phyloP scores from a whole-genome alignment of 2,329 filamentous ascomycete species.

The Venturia nashicola region DNA sequence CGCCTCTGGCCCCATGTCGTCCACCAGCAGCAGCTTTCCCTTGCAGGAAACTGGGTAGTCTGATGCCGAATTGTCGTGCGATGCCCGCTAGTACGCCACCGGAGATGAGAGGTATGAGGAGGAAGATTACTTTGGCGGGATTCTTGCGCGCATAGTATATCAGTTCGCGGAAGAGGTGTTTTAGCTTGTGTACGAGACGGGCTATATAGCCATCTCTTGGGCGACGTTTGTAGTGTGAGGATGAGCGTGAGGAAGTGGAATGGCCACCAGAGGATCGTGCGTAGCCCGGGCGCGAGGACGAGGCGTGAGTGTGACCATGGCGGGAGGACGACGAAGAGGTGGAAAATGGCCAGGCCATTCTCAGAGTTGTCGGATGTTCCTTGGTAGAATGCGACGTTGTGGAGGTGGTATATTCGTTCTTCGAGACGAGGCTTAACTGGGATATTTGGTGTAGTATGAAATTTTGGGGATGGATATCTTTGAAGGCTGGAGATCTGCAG shows the following conservation, averaged over 20 bases:
- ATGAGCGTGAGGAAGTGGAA: slow-evolving; percentile 36
- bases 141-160: slow-evolving; percentile 70
- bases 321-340: background rate
- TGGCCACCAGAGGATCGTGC: slow-evolving; percentile 13
- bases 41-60: slow-evolving; percentile 51
- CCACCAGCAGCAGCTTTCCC: slow-evolving; percentile 20
- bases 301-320: background rate
- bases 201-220: slow-evolving; percentile 69
- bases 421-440: background rate
- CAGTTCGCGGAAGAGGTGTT: slow-evolving; percentile 68
- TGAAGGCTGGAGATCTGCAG: slow-evolving; percentile 1
- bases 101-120: slow-evolving; percentile 74
- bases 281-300: slow-evolving; percentile 1
- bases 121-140: slow-evolving; percentile 80
- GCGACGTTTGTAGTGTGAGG: slow-evolving; percentile 63
- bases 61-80: slow-evolving; percentile 66
- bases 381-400: background rate
- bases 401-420: background rate
- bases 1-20: slow-evolving; percentile 19
- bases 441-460: background rate
- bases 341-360: background rate
- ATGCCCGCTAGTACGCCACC: slow-evolving; percentile 71
- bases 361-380: background rate
- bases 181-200: slow-evolving; percentile 61
- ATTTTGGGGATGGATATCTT: background rate